Conservation (phyloP, 2,329 filamentous ascomycete genomes). For the Arthrinium phaeospermum region DNA sequence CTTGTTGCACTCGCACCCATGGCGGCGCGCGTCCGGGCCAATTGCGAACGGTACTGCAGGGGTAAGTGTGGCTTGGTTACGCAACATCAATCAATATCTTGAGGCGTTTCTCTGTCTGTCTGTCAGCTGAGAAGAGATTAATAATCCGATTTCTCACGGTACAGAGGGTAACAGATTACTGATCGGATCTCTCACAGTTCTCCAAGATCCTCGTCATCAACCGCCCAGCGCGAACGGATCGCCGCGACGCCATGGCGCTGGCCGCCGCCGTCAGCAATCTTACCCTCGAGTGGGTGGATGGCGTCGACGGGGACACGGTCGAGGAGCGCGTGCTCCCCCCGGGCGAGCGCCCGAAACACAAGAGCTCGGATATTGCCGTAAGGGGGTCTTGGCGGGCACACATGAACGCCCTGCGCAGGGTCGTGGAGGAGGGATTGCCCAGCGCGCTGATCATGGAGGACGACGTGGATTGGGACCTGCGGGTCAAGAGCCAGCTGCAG, state of each 20-base stretch:
- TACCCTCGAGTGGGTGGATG: slow-evolving; percentile 30
- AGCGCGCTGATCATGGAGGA: slow-evolving; percentile 47
- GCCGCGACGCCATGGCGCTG: slow-evolving; percentile 53
- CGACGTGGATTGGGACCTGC: slow-evolving; percentile 47
- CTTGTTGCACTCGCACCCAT: background rate
- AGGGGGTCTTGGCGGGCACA: slow-evolving; percentile 47
- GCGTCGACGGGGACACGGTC: background rate
- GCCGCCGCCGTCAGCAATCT: slow-evolving; percentile 48
- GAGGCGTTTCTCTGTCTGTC: background rate
- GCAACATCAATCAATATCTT: background rate
- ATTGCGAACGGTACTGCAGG: background rate
- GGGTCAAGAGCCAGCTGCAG: slow-evolving; percentile 40
- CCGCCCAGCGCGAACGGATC: slow-evolving; percentile 53
- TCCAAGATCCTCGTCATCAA: slow-evolving; percentile 46
- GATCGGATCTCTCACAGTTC: background rate
- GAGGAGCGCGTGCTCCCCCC: slow-evolving; percentile 45
- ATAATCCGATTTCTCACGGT: no score
- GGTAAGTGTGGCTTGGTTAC: background rate
- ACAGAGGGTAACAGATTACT: background rate
- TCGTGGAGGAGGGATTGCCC: slow-evolving; percentile 41
- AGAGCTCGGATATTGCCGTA: background rate
- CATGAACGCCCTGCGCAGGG: slow-evolving; percentile 44
- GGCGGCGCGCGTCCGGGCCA: background rate
- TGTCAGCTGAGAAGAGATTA: no score
- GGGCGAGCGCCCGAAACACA: slow-evolving; percentile 33